phyloP scores from a whole-genome alignment of 371 early-diverging fungal genomes.

The Mucor indicus region DNA sequence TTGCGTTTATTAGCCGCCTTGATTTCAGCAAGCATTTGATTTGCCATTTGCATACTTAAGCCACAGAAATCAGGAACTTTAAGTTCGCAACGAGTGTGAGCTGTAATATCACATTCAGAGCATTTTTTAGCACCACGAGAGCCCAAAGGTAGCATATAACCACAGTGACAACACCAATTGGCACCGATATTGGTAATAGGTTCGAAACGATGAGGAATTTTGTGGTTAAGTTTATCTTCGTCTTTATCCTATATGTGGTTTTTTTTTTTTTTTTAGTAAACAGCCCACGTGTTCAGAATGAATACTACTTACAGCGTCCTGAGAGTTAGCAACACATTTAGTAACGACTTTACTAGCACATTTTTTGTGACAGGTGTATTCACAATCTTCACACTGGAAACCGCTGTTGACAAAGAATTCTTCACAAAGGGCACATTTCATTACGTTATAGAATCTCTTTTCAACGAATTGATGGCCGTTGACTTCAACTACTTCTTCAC shows the following conservation, averaged over 20 bases:
- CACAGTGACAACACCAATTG: conserved; percentile 98
- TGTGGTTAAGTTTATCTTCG: conserved; percentile 74
- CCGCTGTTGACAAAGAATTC: conserved; percentile 88
- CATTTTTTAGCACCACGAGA: conserved; percentile 66
- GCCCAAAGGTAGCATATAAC: conserved; percentile 87
- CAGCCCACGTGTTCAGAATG: no score
- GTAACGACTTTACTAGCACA: conserved; percentile 26
- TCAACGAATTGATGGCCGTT: conserved; percentile 89
- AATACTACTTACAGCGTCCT: conserved; percentile 40
- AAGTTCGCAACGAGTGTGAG: conserved; percentile 82
- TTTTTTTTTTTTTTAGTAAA: not conserved
- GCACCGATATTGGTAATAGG: conserved; percentile 72
- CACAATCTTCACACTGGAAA: conserved; percentile 79
- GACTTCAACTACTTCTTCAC: conserved; percentile 68
- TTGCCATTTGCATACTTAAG: conserved; percentile 79
- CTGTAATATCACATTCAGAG: conserved; percentile 74
- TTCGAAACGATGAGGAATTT: conserved; percentile 93
- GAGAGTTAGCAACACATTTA: conserved; percentile 20
- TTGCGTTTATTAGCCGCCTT: conserved; percentile 56
- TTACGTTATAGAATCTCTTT: conserved; percentile 83
- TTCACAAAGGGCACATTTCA: conserved; percentile 91
- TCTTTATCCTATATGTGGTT: conserved; percentile 38
- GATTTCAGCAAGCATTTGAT: conserved; percentile 76
- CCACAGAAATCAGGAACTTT: conserved; percentile 95
- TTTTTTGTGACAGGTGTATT: conserved; percentile 30